A percentile compares a stretch with the other conserved stretches of the same genome.
phyloP scores from a whole-genome alignment of 345 rosid genomes.

The Boechera divaricarpa region DNA sequence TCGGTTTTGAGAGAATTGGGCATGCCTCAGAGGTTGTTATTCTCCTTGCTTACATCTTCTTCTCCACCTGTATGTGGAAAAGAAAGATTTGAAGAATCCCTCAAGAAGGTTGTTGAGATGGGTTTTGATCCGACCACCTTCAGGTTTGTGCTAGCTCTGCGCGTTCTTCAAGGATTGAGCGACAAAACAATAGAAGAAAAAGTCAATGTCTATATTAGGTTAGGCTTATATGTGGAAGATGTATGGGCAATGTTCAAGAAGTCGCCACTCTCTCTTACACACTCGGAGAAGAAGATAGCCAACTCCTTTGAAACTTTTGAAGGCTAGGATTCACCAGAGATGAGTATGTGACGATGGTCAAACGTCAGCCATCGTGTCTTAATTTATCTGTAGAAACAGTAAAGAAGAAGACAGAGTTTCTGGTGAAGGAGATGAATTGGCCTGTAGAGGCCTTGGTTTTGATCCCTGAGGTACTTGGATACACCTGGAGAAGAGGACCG shows the following conservation, averaged over 20 bases:
- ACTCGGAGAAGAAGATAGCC: slow-evolving; percentile 40
- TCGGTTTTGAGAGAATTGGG: background rate
- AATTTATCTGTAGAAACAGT: background rate
- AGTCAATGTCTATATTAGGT: too few relatives aligned
- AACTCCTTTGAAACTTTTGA: slow-evolving; percentile 30
- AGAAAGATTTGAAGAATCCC: slow-evolving; percentile 8
- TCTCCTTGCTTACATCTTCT: too few relatives aligned
- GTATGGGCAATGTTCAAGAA: slow-evolving; percentile 33
- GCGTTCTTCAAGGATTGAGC: background rate
- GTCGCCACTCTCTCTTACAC: slow-evolving; percentile 27
- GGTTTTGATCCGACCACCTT: slow-evolving; percentile 33
- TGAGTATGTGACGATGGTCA: slow-evolving; percentile 32
- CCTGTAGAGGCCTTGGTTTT: slow-evolving; percentile 11
- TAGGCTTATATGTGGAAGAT: background rate
- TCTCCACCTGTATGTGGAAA: background rate
- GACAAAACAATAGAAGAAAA: background rate
- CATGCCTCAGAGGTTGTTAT: too few relatives aligned
- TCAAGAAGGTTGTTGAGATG: slow-evolving; percentile 22
- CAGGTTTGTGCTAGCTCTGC: slow-evolving; percentile 32
- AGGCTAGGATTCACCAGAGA: slow-evolving; percentile 26
- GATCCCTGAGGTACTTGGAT: slow-evolving; percentile 12
- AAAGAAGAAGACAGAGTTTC: too few relatives aligned
- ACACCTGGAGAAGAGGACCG: too few relatives aligned
- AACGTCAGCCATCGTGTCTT: background rate
- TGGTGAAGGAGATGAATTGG: slow-evolving; percentile 37